Conservation (phyloP, 805 yeast genomes). For the Maudiozyma bulderi region DNA sequence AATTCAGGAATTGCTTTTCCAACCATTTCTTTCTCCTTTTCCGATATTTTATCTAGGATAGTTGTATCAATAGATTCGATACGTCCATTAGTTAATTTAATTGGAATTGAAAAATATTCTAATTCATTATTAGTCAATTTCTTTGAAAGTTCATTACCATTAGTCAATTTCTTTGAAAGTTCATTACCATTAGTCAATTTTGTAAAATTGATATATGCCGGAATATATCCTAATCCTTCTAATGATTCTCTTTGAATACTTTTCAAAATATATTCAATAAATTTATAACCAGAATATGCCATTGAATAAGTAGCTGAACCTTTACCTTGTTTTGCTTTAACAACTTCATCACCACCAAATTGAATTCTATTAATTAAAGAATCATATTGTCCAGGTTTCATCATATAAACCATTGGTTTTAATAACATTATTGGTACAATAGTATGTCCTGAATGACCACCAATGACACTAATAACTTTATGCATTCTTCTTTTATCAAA, state of each 20-base stretch:
- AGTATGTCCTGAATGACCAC: conserved; percentile 96
- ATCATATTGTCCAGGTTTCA: conserved; percentile 48
- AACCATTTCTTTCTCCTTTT: conserved; percentile 44
- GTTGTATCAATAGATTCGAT: conserved; percentile 43
- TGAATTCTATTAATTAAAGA: conserved; percentile 77
- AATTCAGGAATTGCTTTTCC: conserved; percentile 45
- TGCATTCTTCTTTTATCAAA: conserved; percentile 42
- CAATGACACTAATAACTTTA: conserved; percentile 80
- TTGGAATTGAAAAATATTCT: conserved; percentile 55
- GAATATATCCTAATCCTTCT: conserved; percentile 26
- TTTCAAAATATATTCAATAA: conserved; percentile 50
- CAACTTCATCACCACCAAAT: conserved; percentile 95
- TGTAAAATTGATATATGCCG: conserved; percentile 48
- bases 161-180: conserved; percentile 36
- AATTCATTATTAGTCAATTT: conserved; percentile 28
- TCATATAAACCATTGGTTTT: conserved; percentile 55
- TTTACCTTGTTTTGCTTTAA: conserved; percentile 85
- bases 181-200: conserved; percentile 41
- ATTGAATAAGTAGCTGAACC: conserved; percentile 90
- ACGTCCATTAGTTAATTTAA: conserved; percentile 42
- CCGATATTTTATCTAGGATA: conserved; percentile 37
- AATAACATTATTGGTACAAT: conserved; percentile 88
- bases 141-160: conserved; percentile 36
- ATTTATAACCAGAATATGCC: conserved; percentile 85
- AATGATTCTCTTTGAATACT: conserved; percentile 12